phyloP scores from a whole-genome alignment of 805 yeast genomes.

The Lachancea sp. region DNA sequence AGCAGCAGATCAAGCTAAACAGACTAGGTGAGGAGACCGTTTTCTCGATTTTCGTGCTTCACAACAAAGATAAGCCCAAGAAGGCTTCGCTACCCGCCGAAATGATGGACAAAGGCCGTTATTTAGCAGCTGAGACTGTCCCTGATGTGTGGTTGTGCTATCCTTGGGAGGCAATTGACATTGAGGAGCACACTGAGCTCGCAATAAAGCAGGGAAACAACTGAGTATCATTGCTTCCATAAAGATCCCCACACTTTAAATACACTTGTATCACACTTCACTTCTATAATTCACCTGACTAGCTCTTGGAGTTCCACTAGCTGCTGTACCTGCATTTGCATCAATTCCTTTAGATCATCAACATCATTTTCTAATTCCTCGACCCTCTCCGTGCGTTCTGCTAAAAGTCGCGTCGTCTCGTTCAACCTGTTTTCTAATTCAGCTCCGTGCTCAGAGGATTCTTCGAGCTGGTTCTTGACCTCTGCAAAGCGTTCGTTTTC shows the following conservation, averaged over 20 bases:
- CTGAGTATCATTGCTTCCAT: conserved; percentile 25
- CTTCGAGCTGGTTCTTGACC: conserved; percentile 23
- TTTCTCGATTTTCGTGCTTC: conserved; percentile 73
- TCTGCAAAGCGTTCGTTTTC: conserved; percentile 37
- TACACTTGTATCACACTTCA: neutral
- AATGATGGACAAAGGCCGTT: conserved; percentile 57
- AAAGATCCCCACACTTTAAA: neutral
- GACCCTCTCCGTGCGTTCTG: conserved; percentile 81
- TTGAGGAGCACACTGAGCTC: conserved; percentile 62
- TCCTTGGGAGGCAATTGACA: conserved; percentile 85
- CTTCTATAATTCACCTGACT: conserved; percentile 7
- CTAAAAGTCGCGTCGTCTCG: conserved; percentile 60
- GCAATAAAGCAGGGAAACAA: conserved; percentile 66
- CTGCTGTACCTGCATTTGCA: conserved; percentile 80
- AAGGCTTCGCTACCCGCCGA: conserved; percentile 63
- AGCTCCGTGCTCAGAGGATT: conserved; percentile 31
- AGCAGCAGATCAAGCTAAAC: conserved; percentile 53
- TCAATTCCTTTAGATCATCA: conserved; percentile 77
- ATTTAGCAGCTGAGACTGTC: conserved; percentile 67
- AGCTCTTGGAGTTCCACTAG: conserved; percentile 57
- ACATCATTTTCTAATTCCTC: conserved; percentile 87
- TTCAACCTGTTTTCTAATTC: conserved; percentile 41
- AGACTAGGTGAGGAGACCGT: conserved; percentile 54
- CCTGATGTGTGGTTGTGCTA: conserved; percentile 82
- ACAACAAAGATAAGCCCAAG: conserved; percentile 78